Evolutionary conservation across 106 monocot genomes (phyloP).

Genomic region (Alisma plantagoaquatica): DNA sequence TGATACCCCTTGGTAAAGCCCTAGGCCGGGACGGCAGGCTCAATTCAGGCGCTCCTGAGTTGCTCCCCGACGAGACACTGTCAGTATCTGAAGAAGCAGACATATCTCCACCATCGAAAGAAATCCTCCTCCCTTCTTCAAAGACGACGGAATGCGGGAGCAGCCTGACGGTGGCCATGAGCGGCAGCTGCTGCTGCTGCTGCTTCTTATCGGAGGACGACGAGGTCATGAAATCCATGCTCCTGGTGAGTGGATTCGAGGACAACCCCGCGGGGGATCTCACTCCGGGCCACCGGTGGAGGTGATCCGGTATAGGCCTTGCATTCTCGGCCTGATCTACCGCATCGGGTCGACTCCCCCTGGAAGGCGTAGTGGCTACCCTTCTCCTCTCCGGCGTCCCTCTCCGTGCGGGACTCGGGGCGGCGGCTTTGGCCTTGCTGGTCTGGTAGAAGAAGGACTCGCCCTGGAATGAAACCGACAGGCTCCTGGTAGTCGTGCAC

Average conservation of each 20-base stretch:
- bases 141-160: slow-evolving; percentile 51
- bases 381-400: slow-evolving; percentile 27
- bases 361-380: slow-evolving; percentile 10
- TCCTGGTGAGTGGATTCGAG: slow-evolving; percentile 29
- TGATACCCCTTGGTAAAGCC: slow-evolving; percentile 33
- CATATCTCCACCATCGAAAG: slow-evolving; percentile 45
- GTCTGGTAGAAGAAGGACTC: slow-evolving; percentile 90
- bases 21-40: slow-evolving; percentile 9
- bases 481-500: slow-evolving; percentile 46
- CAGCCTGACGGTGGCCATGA: slow-evolving; percentile 38
- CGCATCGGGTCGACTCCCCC: not conserved
- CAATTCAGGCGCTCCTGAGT: slow-evolving; percentile 45
- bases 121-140: slow-evolving; percentile 33
- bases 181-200: slow-evolving; percentile 32
- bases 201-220: no score
- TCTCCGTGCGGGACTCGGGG: slow-evolving; percentile 22
- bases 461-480: slow-evolving; percentile 78
- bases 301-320: slow-evolving; percentile 20
- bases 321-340: slow-evolving; percentile 32
- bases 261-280: slow-evolving; percentile 23
- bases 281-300: slow-evolving; percentile 42
- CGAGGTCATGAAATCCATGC: slow-evolving; percentile 44
- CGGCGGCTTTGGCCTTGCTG: slow-evolving; percentile 35
- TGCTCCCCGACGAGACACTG: slow-evolving; percentile 85
- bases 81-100: slow-evolving; percentile 67